A percentile compares a stretch with the other conserved stretches of the same genome.
phyloP scores from a whole-genome alignment of 2,329 filamentous ascomycete species.

The Aspergillus sp. region DNA sequence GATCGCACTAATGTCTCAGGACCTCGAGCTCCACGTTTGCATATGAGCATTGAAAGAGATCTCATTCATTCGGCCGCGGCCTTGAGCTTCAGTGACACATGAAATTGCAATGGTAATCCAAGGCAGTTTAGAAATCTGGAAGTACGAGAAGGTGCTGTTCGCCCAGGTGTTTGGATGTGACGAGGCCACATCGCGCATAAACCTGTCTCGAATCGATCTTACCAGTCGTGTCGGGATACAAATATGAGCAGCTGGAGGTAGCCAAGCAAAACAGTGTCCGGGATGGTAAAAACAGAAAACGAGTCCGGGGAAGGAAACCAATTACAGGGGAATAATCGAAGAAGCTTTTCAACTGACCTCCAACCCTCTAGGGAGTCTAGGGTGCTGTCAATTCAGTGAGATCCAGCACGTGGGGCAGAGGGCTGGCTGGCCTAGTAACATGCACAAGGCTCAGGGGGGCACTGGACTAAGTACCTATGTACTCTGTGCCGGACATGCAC shows the following conservation, averaged over 20 bases:
- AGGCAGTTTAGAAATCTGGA: conserved; percentile 3
- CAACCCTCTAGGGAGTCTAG: neutral
- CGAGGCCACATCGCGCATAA: neutral
- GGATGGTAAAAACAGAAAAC: neutral
- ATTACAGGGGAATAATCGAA: neutral
- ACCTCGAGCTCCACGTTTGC: conserved; percentile 8
- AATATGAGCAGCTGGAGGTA: neutral
- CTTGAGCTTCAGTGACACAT: conserved; percentile 9
- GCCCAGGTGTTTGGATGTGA: neutral
- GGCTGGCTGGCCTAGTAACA: conserved; percentile 13
- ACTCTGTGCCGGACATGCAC: conserved; percentile 3
- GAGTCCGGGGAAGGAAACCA: neutral
- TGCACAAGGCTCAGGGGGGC: conserved; percentile 23
- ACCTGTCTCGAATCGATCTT: neutral
- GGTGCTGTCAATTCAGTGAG: conserved; percentile 7
- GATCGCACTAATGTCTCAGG: conserved; percentile 21
- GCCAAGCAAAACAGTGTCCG: neutral
- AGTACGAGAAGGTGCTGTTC: neutral
- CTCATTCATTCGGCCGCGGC: conserved; percentile 7
- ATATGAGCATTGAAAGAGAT: conserved; percentile 1
- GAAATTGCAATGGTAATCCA: conserved; percentile 13
- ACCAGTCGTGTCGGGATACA: neutral
- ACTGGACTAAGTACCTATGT: neutral
- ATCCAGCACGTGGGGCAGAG: conserved; percentile 13
- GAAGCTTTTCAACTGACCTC: conserved; percentile 1